Evolutionary conservation across 176 grass and related monocot species (phyloP).

Genomic region (Eleusine coracana): DNA sequence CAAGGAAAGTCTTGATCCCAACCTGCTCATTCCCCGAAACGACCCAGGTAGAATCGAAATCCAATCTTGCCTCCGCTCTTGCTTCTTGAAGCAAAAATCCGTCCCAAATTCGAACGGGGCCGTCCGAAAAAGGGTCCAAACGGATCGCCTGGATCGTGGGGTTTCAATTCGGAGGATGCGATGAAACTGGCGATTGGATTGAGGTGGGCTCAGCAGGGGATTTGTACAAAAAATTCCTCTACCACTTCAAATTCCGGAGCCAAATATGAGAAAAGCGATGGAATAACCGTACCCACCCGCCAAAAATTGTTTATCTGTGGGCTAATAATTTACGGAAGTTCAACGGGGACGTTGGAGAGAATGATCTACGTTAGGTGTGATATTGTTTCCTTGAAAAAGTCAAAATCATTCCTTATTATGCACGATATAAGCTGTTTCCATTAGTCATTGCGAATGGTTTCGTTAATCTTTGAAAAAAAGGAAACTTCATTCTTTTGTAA

Average conservation of each 20-base stretch:
- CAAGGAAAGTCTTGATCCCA: background rate
- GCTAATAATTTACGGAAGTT: background rate
- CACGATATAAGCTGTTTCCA: background rate
- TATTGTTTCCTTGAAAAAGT: background rate
- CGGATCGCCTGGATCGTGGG: background rate
- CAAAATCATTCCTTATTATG: background rate
- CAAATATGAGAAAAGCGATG: constrained; percentile 23
- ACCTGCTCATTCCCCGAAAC: background rate
- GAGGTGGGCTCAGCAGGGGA: background rate
- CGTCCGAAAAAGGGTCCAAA: background rate
- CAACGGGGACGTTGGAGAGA: background rate
- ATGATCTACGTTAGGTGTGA: background rate
- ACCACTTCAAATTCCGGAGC: constrained; percentile 30
- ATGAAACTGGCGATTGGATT: background rate
- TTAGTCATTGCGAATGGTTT: background rate
- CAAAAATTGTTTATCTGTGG: background rate
- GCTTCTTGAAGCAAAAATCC: background rate
- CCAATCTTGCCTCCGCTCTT: background rate
- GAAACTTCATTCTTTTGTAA: background rate
- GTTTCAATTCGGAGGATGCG: background rate
- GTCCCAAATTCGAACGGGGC: background rate
- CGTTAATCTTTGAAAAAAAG: background rate
- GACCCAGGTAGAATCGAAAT: constrained; percentile 1
- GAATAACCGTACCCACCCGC: constrained; percentile 12
- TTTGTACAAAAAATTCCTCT: background rate